Evolutionary conservation across 192 early-diverging fungal species (phyloP), one percentile per base, ranked within the genome.

Genomic region (Coemansia sp.): DNA sequence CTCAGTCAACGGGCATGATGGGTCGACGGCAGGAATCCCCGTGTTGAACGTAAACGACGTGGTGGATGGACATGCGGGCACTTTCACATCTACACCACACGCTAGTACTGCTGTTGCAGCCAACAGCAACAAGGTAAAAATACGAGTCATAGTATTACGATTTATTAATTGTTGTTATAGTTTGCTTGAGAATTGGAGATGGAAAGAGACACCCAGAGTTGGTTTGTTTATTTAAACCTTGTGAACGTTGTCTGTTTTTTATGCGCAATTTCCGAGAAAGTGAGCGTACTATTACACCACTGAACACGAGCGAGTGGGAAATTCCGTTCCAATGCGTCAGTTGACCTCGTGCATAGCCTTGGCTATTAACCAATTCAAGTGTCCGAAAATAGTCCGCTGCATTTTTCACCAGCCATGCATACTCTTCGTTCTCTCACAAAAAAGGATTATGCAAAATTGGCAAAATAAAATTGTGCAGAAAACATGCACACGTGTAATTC

Each of bases 51-150:
- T 60, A 42, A 66, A 56, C 3, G 70, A 31, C 1, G 68, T 34
- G 1, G 51, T 66, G 15, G 63, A 54, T 5, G 78, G 78, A 37
- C 78, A 81, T 15, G 57, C 36, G 26, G 78, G 78, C 17, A 81
- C 78, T 44, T 5, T 12, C 2, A 44, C 15, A 14, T 44, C 40
- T 44, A 53, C 48, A 26, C 21, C 50, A 18, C 31, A 31, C 1
- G 25, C 58, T 28, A 14, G 14, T 24, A 60, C 52, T n/a, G 23
- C 52, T 24, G 23, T 25, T n/a, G 52, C 52, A 12, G 25, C 26
- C 6, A 25, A 15, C 28, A 40, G 26, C 15, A 57, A 57, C 21
- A 36, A 54, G n/a, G 25, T 54, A 54, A 54, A 28, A 0, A n/a
- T 20, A 37, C 54, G 54, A 36, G 18, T n/a, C 54, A 56, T 56